phyloP scores from a whole-genome alignment of 2,329 filamentous ascomycete species.

The Botrytis squamosa region DNA sequence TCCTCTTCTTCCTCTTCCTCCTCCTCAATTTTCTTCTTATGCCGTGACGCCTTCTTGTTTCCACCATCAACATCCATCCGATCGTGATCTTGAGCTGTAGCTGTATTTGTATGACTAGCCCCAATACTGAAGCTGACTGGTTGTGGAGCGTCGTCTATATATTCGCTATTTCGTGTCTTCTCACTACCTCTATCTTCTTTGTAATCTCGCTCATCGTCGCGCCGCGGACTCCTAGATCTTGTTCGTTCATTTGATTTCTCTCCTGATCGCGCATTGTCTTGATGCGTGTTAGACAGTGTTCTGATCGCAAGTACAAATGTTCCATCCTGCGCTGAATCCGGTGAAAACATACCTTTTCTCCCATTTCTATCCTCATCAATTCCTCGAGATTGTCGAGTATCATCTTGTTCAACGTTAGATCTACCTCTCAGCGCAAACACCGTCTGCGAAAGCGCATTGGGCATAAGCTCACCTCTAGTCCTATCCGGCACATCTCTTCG shows the following conservation, averaged over 20 bases:
- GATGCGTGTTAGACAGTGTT: slow-evolving; percentile 23
- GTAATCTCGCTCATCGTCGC: slow-evolving; percentile 22
- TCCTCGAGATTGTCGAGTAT: slow-evolving; percentile 1
- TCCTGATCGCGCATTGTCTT: slow-evolving; percentile 31
- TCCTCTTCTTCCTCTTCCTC: slow-evolving; percentile 44
- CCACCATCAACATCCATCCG: slow-evolving; percentile 39
- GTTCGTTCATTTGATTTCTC: slow-evolving; percentile 29
- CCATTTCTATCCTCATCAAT: slow-evolving; percentile 14
- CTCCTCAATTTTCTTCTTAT: slow-evolving; percentile 32
- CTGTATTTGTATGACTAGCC: slow-evolving; percentile 22
- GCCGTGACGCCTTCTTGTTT: slow-evolving; percentile 33
- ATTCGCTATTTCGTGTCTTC: slow-evolving; percentile 16
- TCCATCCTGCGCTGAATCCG: not conserved
- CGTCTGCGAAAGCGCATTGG: slow-evolving; percentile 16
- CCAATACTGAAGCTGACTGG: slow-evolving; percentile 39
- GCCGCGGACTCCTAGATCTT: slow-evolving; percentile 25
- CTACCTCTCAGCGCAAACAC: slow-evolving; percentile 14
- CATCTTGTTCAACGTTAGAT: slow-evolving; percentile 21
- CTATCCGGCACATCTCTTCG: slow-evolving; percentile 17
- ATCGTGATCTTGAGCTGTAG: slow-evolving; percentile 32
- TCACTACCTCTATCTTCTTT: slow-evolving; percentile 24
- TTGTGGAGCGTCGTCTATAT: slow-evolving; percentile 27
- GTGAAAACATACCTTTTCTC: slow-evolving; percentile 21
- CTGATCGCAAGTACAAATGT: slow-evolving; percentile 15
- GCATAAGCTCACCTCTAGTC: slow-evolving; percentile 21